Evolutionary conservation across 2,329 filamentous ascomycete genomes (phyloP).

Genomic region (Colletotrichum spaethianum): DNA sequence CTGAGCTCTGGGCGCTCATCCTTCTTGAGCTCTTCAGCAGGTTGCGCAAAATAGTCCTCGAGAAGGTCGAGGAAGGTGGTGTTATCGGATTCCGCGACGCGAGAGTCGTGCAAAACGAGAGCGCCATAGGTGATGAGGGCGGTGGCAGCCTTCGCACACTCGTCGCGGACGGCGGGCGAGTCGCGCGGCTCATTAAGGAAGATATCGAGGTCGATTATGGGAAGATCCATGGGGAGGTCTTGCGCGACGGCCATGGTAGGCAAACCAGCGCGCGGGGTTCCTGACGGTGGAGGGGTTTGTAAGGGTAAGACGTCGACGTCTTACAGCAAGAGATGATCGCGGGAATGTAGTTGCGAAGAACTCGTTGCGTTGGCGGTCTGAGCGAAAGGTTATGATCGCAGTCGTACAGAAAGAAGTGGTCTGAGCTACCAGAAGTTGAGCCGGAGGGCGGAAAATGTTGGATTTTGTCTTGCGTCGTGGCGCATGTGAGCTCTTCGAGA

Average conservation of each 20-base stretch:
- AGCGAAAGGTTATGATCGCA: neutral
- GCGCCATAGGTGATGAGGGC: conserved; percentile 73
- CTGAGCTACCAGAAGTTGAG: neutral
- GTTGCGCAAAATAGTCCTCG: conserved; percentile 76
- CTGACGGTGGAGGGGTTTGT: neutral
- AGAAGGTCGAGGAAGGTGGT: conserved; percentile 71
- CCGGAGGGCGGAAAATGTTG: neutral
- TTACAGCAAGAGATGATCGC: neutral
- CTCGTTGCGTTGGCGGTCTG: neutral
- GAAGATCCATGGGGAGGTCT: conserved; percentile 67
- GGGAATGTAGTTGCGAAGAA: neutral
- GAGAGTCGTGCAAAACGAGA: conserved; percentile 72
- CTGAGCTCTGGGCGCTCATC: conserved; percentile 72
- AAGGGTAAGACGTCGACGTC: neutral
- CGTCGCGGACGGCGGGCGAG: conserved; percentile 61
- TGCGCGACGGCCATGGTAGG: conserved; percentile 45
- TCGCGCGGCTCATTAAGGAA: conserved; percentile 62
- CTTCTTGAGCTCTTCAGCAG: conserved; percentile 57
- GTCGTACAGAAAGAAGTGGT: neutral
- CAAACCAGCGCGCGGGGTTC: neutral
- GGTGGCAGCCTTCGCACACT: conserved; percentile 68
- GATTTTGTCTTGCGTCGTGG: conserved; percentile 8
- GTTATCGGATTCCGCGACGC: conserved; percentile 70
- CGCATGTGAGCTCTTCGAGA: conserved; percentile 34
- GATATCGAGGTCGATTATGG: conserved; percentile 71